Base-by-base conservation (phyloP, 1,284 basidiomycete genomes). In the Rhodotorula sp. region DNA sequence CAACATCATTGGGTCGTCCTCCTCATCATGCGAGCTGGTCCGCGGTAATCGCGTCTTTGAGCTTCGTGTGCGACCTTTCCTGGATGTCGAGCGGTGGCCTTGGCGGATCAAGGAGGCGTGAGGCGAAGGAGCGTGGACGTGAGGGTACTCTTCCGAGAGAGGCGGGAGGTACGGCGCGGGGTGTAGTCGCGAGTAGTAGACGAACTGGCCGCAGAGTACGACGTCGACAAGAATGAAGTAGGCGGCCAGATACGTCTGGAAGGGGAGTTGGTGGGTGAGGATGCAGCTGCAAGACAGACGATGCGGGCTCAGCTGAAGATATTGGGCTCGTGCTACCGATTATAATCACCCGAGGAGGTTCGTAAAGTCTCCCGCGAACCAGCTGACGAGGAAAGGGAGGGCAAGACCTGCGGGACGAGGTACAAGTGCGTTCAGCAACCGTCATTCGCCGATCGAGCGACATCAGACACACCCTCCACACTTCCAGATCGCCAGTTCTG, bases 251-350 rank as follows among this genome's bases (percentile, higher is more conserved):
- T 87, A 91, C 52, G 87, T 95, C 90, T 96, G 93, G 81, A 97
- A 96, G 20, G 92, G 92, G n/a, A 96, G 85, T 78, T 96, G 94
- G 76, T 89, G 85, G 1, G 94, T 96, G 62, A 97, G 84, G 70
- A 96, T 81, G 80, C 94, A 95, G 20, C 73, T 72, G 60, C 2
- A 19, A 20, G 44, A 20, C 24, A 20, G 48, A 32, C 49, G 11
- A 27, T 24, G 58, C 66, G 58, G 53, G 53, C 54, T 53, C 46
- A n/a, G 58, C 39, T 44, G 9, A 2, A 9, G 29, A 27, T 6
- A n/a, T 7, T 19, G 20, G 49, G 13, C n/a, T 47, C 30, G 15
- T 5, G 29, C 15, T 20, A 7, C 17, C 2, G 10, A 19, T 10
- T 13, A 24, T 8, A 13, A n/a, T 19, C 20, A 72, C 71, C 77